Base-by-base conservation (phyloP, 345 rosid species). In the Eucalyptus marginata region DNA sequence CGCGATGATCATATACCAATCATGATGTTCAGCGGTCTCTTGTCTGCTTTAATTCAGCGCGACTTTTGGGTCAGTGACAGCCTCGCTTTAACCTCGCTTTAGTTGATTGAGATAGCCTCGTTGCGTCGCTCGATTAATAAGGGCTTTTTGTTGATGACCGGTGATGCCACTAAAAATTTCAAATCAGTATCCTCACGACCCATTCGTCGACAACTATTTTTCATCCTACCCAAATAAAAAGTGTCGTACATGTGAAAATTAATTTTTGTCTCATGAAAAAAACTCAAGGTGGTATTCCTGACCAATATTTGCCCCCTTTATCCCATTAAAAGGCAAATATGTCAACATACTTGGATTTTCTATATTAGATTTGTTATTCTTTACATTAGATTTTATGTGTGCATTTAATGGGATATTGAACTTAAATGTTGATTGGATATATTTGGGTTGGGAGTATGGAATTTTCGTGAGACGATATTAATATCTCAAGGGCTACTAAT, bases 101-200 rank as follows among this genome's bases (percentile, higher is more conserved):
- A 24, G 62, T 24, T 56, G 62, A 56, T 24, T 9, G 29, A 56
- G 62, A 56, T 24, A 52, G 62, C 62, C 29, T 56, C 13, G 29
- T 24, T 4, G 62, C 2, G 46, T 10, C 13, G 11, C 80, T 33
- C 36, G 0, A 10, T 68, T 31, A 5, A 68, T 3, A 8, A 33
- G 13, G 24, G 4, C 2, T 8, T 68, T 31, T 17, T 33, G 22
- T 33, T 20, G 0, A 16, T 31, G 24, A 20, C 20, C 33, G 20
- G 33, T 3, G 56, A 52, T 52, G 10, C 11, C 4, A 33, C 3
- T 4, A 17, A 68, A 33, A 17, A 18, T 33, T 20, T 33, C 7
- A 17, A 68, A 1, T 9, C 3, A 18, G 4, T 33, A 33, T 31
- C 3, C 62, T 56, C 11, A 0, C 5, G 0, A 4, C 3, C 0